phyloP scores from a whole-genome alignment of 208 protist genomes.

The Novymonas esmeraldas region DNA sequence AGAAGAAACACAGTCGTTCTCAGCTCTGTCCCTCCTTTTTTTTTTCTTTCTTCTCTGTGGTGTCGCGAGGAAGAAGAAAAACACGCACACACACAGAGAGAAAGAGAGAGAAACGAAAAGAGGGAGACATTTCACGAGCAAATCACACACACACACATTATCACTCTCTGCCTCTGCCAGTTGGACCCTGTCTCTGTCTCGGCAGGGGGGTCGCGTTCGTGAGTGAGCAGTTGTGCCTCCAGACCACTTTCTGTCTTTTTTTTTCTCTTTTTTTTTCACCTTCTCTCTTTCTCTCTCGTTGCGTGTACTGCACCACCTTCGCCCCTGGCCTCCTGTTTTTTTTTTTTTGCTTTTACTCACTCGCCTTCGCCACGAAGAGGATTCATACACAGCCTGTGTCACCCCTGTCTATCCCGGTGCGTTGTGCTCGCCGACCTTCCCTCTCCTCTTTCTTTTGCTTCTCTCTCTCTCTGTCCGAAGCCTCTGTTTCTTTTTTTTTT shows the following conservation, averaged over 20 bases:
- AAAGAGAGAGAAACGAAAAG: background rate
- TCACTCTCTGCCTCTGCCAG: background rate
- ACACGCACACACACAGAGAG: background rate
- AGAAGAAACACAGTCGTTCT: no score
- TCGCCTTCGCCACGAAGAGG: background rate
- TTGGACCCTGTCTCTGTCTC: background rate
- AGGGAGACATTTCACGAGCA: background rate
- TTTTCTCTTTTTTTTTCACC: background rate
- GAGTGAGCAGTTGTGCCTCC: background rate
- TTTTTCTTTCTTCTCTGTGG: background rate
- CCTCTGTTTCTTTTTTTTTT: background rate
- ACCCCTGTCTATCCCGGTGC: no score
- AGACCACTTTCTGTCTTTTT: background rate
- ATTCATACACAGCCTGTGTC: no score
- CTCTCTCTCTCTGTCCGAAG: background rate
- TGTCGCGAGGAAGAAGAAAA: background rate
- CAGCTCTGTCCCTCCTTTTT: constrained; percentile 5
- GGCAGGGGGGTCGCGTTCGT: background rate
- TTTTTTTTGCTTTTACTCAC: background rate
- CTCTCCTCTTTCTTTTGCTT: background rate
- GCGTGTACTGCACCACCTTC: background rate
- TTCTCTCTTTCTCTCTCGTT: background rate
- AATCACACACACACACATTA: background rate
- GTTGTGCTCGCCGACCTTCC: background rate
- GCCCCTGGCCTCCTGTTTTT: background rate